Conservation (phyloP, 768 basidiomycete genomes). For the Tricholoma bakamatsutake region DNA sequence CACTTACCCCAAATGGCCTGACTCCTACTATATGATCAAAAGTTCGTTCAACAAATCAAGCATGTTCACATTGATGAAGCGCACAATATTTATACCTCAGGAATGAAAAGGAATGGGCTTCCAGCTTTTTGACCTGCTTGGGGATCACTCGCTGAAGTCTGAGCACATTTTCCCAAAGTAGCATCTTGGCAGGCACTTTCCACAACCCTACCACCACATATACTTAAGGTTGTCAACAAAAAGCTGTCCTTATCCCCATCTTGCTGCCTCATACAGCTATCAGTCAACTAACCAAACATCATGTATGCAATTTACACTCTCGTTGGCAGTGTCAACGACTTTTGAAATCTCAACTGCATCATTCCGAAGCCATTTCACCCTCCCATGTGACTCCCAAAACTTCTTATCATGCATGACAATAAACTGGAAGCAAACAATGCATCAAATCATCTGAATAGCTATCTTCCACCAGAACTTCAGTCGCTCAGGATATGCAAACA, state of each 20-base stretch:
- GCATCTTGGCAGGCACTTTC: too few relatives aligned
- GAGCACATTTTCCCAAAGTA: too few relatives aligned
- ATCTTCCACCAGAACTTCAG: not conserved
- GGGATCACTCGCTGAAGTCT: too few relatives aligned
- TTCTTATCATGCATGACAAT: not conserved
- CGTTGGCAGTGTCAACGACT: not conserved
- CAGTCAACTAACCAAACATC: not conserved
- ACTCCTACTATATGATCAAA: not conserved
- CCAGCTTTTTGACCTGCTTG: too few relatives aligned
- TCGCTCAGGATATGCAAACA: not conserved
- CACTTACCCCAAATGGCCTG: not conserved
- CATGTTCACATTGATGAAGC: not conserved
- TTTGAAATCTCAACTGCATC: not conserved
- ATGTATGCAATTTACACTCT: not conserved
- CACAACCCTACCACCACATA: too few relatives aligned
- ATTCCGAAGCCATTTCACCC: too few relatives aligned
- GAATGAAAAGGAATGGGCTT: too few relatives aligned
- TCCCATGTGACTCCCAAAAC: not conserved
- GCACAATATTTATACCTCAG: not conserved
- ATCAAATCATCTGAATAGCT: not conserved
- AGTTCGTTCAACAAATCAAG: not conserved
- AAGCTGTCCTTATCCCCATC: not conserved
- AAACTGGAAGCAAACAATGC: not conserved
- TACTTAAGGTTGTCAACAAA: not conserved
- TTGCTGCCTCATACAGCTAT: not conserved